Conservation (phyloP, 768 basidiomycete species). For the Suillus hirtellus region DNA sequence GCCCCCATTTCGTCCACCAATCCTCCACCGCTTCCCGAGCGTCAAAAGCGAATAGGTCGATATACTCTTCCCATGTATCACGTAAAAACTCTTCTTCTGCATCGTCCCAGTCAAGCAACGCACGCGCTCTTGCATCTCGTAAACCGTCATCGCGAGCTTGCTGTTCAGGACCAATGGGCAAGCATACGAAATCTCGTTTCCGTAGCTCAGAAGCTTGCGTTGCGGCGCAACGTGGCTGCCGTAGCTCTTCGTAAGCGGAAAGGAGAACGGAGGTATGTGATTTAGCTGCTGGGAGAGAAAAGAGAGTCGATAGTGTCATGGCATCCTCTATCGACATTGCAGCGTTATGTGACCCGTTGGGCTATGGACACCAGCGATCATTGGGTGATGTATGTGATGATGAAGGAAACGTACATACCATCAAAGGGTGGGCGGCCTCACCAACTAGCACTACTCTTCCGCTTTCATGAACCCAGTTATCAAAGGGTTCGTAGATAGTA, state of each 20-base stretch:
- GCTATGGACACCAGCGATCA: slow-evolving; percentile 34
- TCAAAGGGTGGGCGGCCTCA: slow-evolving; percentile 58
- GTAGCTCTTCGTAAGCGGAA: slow-evolving; percentile 56
- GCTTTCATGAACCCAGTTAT: slow-evolving; percentile 51
- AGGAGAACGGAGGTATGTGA: slow-evolving; percentile 51
- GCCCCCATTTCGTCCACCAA: slow-evolving; percentile 63
- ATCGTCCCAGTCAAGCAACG: slow-evolving; percentile 39
- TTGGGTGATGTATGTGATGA: not conserved
- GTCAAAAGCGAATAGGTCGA: slow-evolving; percentile 49
- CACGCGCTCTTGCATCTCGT: slow-evolving; percentile 24
- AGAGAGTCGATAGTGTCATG: slow-evolving; percentile 55
- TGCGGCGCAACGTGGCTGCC: slow-evolving; percentile 45
- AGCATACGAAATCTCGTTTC: slow-evolving; percentile 42
- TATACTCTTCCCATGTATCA: slow-evolving; percentile 49
- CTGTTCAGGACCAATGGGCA: slow-evolving; percentile 44
- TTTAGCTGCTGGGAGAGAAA: slow-evolving; percentile 47
- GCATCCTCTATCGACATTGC: slow-evolving; percentile 60
- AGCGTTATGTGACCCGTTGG: slow-evolving; percentile 47
- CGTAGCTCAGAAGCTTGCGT: slow-evolving; percentile 43
- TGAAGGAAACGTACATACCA: slow-evolving; percentile 32
- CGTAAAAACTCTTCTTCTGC: slow-evolving; percentile 39
- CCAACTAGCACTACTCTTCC: slow-evolving; percentile 55
- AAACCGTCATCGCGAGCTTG: slow-evolving; percentile 43
- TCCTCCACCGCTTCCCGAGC: slow-evolving; percentile 56
- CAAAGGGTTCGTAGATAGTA: slow-evolving; percentile 37